These are phyloP conservation scores for Ophiosphaerella herpotricha DNA, from an alignment of 2,329 filamentous ascomycete species.

Conservation along the genomic window DNA sequence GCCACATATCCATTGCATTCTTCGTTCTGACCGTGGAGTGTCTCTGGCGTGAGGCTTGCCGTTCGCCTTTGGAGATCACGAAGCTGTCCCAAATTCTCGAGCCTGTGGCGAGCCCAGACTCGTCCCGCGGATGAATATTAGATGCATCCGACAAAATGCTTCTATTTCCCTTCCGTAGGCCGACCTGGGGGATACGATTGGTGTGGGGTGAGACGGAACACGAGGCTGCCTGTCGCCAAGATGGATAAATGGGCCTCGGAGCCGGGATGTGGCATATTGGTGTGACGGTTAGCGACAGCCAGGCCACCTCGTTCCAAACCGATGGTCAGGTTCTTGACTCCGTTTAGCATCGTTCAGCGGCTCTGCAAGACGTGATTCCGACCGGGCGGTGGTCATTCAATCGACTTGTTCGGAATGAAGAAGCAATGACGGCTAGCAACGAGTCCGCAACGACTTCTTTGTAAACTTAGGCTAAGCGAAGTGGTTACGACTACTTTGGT, in stretches of 20 bases:
- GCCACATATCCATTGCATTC: background rate
- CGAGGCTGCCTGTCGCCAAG: constrained; percentile 18
- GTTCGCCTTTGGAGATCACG: constrained; percentile 1
- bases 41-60: constrained; percentile 4
- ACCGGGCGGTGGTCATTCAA: background rate
- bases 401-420: background rate
- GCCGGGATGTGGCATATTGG: constrained; percentile 8
- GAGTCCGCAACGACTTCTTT: background rate
- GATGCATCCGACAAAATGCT: constrained; percentile 11
- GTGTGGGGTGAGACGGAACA: constrained; percentile 8
- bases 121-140: constrained; percentile 15
- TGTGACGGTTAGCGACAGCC: background rate
- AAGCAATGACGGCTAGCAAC: background rate
- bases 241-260: constrained; percentile 20
- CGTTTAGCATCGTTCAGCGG: background rate
- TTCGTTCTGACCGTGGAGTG: background rate
- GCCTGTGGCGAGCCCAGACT: constrained; percentile 9
- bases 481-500: background rate
- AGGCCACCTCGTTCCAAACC: background rate
- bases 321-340: constrained; percentile 6
- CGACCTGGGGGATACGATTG: background rate
- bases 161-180: constrained; percentile 2
- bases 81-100: background rate
- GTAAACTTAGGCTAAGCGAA: background rate
- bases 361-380: background rate